Evolutionary conservation across 106 monocot genomes (phyloP), one percentile per base, ranked within the genome.

Genomic region (Dendrobium huoshanense): DNA sequence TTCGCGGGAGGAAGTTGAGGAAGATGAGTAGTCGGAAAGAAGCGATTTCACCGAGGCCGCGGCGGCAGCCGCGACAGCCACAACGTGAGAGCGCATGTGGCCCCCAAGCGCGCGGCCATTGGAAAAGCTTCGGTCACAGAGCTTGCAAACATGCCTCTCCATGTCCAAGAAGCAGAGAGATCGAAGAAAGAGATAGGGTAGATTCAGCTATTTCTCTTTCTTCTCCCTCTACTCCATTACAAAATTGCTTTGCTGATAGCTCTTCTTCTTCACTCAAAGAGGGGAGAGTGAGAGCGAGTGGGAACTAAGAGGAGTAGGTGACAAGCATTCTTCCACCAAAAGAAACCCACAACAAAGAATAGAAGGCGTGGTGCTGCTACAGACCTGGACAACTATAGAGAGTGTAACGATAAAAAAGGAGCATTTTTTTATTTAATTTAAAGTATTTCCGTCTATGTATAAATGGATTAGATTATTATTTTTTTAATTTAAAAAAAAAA

Each of bases 61-160:
- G 13, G 81, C 78, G 18, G 81, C 59, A 11, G 81, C 78, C 16
- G 81, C 20, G 7, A 41, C 19, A 5, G 80, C 75, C 18, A 42
- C 55, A 16, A 79, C 76, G 58, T 89, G 89, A 48, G 89, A 89
- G 15, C 89, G 84, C 89, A 89, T 89, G 79, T 89, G 89, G 33
- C 89, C 89, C 18, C 86, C 89, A 2, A 89, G 84, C 1, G 89
- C 86, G 18, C 84, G 68, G 41, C 89, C 89, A 70, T 77, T 89
- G 77, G 82, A 25, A 80, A 89, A 89, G 49, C 84, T 78, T 24
- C 89, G 81, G 80, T 24, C 27, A 84, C 89, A 89, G 79, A 89
- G 86, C 86, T 82, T 84, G 86, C 89, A 89, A 33, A 77, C 55
- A 68, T 83, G 87, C 65, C 59, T 81, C 27, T 83, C 83, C 87